Evolutionary conservation across 805 yeast species (phyloP).

Genomic region (Yueomyces sp.): DNA sequence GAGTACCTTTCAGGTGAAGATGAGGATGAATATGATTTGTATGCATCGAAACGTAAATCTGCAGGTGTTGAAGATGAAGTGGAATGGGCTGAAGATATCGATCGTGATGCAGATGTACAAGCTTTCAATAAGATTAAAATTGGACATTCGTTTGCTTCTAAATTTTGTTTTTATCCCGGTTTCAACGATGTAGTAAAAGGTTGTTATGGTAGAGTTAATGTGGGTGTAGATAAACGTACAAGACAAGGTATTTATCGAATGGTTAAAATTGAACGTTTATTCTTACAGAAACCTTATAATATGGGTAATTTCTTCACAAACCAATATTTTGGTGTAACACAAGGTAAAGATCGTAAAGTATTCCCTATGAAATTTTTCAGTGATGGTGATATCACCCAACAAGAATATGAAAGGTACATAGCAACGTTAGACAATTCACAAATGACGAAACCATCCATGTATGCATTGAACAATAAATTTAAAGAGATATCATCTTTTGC

Average conservation of each 20-base stretch:
- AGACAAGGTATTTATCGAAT: conserved; percentile 62
- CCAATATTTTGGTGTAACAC: conserved; percentile 59
- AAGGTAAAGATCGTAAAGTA: conserved; percentile 61
- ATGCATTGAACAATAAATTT: conserved; percentile 51
- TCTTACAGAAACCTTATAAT: conserved; percentile 36
- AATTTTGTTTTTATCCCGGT: conserved; percentile 70
- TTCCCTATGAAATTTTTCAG: conserved; percentile 72
- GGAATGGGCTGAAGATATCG: conserved; percentile 35
- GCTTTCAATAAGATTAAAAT: conserved; percentile 66
- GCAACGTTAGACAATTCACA: conserved; percentile 46
- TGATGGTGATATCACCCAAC: conserved; percentile 56
- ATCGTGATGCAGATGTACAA: conserved; percentile 32
- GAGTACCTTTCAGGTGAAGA: conserved; percentile 30
- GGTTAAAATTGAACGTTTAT: conserved; percentile 64
- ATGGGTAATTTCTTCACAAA: conserved; percentile 39
- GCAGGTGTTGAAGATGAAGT: conserved; percentile 28
- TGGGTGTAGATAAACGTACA: conserved; percentile 54
- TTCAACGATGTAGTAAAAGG: conserved; percentile 60
- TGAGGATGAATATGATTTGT: conserved; percentile 30
- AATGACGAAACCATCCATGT: conserved; percentile 37
- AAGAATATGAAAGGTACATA: conserved; percentile 63
- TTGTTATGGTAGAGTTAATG: conserved; percentile 70
- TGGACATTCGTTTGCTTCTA: conserved; percentile 64
- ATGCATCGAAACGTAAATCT: not conserved
- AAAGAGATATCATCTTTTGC: conserved; percentile 51